These are phyloP conservation scores for Dendryphion nanum DNA, from an alignment of 2,329 filamentous ascomycete genomes.

Conservation along the genomic window DNA sequence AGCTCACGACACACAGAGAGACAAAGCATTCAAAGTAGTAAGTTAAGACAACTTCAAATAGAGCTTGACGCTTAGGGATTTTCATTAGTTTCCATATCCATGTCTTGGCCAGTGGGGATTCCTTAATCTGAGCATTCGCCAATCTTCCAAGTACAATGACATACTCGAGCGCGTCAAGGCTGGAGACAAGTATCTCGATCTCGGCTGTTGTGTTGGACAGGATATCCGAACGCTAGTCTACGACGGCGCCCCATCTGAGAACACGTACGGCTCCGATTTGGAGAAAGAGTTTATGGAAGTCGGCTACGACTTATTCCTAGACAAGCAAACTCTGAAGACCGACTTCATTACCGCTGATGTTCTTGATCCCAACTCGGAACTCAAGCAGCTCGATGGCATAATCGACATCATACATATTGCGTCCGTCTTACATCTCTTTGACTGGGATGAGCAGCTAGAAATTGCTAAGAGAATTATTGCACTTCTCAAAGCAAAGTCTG, in stretches of 20 bases:
- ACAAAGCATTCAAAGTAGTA: constrained; percentile 33
- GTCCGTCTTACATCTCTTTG: constrained; percentile 47
- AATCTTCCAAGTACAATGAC: constrained; percentile 27
- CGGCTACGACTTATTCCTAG: constrained; percentile 46
- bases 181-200: constrained; percentile 40
- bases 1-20: constrained; percentile 15
- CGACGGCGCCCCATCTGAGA: constrained; percentile 43
- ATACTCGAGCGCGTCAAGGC: constrained; percentile 34
- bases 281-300: constrained; percentile 50
- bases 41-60: too few species aligned
- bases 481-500: constrained; percentile 33
- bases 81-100: constrained; percentile 33
- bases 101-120: constrained; percentile 39
- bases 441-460: constrained; percentile 39
- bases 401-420: constrained; percentile 44
- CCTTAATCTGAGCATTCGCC: constrained; percentile 29
- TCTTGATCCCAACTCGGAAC: constrained; percentile 24
- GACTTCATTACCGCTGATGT: constrained; percentile 56
- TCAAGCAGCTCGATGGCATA: constrained; percentile 38
- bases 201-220: constrained; percentile 47
- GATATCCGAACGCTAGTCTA: constrained; percentile 45
- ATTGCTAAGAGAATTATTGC: constrained; percentile 31
- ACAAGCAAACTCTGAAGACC: constrained; percentile 43
- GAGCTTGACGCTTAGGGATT: too few species aligned
- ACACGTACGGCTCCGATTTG: constrained; percentile 44